A percentile compares a stretch with the other conserved stretches of the same genome.
Evolutionary conservation across 192 early-diverging fungal genomes (phyloP).

Genomic region (Geranomyces michiganensis): DNA sequence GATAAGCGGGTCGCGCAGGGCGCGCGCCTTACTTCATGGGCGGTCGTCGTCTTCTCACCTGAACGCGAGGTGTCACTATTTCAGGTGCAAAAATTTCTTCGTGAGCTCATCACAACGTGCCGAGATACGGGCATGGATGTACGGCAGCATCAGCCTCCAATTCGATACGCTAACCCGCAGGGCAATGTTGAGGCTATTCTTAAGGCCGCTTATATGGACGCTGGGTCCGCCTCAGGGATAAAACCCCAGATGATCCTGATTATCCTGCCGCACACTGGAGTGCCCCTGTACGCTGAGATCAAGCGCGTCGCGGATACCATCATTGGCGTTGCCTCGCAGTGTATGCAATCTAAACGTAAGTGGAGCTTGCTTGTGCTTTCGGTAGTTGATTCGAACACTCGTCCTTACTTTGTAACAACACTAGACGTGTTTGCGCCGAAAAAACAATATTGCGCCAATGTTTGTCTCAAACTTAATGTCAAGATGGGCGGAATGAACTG

Average conservation of each 20-base stretch:
- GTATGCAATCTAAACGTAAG: constrained; percentile 81
- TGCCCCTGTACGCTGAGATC: constrained; percentile 81
- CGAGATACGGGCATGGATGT: constrained; percentile 67
- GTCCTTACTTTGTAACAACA: neutral
- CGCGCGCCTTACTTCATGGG: constrained; percentile 73
- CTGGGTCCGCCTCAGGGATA: constrained; percentile 60
- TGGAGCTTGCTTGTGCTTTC: constrained; percentile 17
- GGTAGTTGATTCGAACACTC: neutral
- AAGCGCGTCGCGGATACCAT: constrained; percentile 88
- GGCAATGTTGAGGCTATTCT: constrained; percentile 72
- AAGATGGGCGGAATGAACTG: constrained; percentile 92
- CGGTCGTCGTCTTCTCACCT: constrained; percentile 75
- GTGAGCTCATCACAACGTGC: constrained; percentile 71
- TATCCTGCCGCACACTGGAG: constrained; percentile 79
- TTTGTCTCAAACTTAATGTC: constrained; percentile 91
- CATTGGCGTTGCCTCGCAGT: constrained; percentile 90
- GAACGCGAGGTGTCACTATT: constrained; percentile 50
- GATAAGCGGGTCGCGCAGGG: constrained; percentile 79
- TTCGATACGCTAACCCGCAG: constrained; percentile 58
- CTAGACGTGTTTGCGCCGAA: constrained; percentile 63
- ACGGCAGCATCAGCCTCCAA: constrained; percentile 57
- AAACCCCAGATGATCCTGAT: constrained; percentile 81
- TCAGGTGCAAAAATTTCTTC: constrained; percentile 71
- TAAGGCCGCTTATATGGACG: constrained; percentile 68
- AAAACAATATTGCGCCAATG: constrained; percentile 93